phyloP scores from a whole-genome alignment of 495 filamentous ascomycete species.

The Chaetomium cochliodes region DNA sequence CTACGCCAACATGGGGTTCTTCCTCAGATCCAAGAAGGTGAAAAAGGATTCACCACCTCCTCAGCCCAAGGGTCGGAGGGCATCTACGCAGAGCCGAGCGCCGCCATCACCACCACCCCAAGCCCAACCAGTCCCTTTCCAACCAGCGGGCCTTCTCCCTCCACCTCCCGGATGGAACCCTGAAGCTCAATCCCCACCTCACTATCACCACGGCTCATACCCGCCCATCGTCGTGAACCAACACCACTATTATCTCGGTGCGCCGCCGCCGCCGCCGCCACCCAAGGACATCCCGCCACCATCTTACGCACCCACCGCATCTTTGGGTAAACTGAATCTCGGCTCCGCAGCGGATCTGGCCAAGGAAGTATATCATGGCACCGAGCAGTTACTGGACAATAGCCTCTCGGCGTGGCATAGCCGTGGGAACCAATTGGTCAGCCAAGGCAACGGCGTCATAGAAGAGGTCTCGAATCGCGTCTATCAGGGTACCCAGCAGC shows the following conservation, averaged over 20 bases:
- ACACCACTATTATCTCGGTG: conserved; percentile 47
- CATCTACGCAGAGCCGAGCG: conserved; percentile 23
- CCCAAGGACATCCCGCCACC: conserved; percentile 26
- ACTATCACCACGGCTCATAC: conserved; percentile 33
- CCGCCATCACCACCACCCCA: conserved; percentile 23
- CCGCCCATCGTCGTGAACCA: conserved; percentile 50
- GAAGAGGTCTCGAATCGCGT: conserved; percentile 55
- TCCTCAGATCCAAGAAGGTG: conserved; percentile 43
- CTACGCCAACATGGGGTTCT: conserved; percentile 43
- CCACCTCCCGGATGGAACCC: conserved; percentile 38
- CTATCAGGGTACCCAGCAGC: conserved; percentile 30
- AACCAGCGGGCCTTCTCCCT: conserved; percentile 39
- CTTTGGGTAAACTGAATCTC: conserved; percentile 40
- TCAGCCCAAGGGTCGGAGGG: conserved; percentile 23
- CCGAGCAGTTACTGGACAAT: conserved; percentile 38
- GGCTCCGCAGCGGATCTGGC: conserved; percentile 41
- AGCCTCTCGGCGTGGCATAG: conserved; percentile 40
- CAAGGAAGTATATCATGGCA: conserved; percentile 34
- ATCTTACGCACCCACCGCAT: conserved; percentile 24
- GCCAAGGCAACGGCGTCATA: conserved; percentile 50
- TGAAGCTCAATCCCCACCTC: conserved; percentile 22
- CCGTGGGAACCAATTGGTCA: conserved; percentile 43
- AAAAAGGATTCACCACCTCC: conserved; percentile 33
- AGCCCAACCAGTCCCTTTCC: conserved; percentile 28
- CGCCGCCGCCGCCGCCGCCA: conserved; percentile 31